Percentiles rank a stretch among this genome's conserved stretches.
phyloP scores from a whole-genome alignment of 169 alveolate species.

The Cryptosporidium sp. region DNA sequence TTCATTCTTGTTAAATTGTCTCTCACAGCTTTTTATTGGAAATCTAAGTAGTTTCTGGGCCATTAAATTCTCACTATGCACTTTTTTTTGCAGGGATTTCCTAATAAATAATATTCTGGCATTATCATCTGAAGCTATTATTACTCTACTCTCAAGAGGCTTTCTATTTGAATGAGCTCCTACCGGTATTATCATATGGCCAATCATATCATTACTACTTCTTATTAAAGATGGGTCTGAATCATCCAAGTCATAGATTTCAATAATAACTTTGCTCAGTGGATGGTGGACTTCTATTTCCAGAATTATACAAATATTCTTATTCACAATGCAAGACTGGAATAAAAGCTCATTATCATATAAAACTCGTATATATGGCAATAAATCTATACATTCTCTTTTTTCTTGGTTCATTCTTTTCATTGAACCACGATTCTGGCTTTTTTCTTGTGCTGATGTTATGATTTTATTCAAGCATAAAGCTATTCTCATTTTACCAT shows the following conservation, averaged over 20 bases:
- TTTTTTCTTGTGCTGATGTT: conserved; percentile 10
- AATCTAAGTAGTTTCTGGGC: conserved; percentile 69
- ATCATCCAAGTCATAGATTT: conserved; percentile 52
- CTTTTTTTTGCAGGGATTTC: conserved; percentile 60
- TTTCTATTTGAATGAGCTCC: conserved; percentile 62
- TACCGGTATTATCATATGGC: conserved; percentile 43
- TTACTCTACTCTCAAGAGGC: conserved; percentile 31
- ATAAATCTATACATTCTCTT: conserved; percentile 11
- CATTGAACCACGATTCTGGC: background rate
- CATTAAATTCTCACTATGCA: conserved; percentile 16
- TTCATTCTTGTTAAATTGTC: background rate
- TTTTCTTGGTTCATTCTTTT: background rate
- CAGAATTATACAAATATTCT: conserved; percentile 39
- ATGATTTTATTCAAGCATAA: conserved; percentile 36
- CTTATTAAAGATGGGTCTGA: conserved; percentile 45
- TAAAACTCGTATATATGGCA: conserved; percentile 43
- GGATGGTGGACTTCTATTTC: conserved; percentile 73
- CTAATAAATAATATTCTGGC: conserved; percentile 56
- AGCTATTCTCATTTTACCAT: conserved; percentile 63
- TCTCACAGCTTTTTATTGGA: conserved; percentile 27
- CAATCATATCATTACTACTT: conserved; percentile 17
- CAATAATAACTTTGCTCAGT: conserved; percentile 19
- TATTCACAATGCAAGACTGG: conserved; percentile 45
- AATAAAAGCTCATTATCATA: conserved; percentile 51
- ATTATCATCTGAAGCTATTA: conserved; percentile 50